Evolutionary conservation across 2,329 filamentous ascomycete species (phyloP).

Genomic region (Scedosporium apiospermum): DNA sequence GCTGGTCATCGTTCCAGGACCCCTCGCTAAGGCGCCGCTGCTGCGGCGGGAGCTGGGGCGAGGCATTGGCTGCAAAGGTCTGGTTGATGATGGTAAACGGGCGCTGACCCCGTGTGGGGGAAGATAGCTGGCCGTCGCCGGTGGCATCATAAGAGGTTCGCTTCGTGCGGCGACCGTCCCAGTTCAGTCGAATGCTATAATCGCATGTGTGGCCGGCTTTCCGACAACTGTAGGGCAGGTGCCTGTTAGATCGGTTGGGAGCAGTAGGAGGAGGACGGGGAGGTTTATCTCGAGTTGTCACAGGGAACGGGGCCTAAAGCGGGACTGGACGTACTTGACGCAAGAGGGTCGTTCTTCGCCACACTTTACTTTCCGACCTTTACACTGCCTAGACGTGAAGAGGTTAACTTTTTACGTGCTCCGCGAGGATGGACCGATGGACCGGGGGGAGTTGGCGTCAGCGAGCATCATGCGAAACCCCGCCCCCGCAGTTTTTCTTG

Average conservation of each 20-base stretch:
- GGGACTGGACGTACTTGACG: conserved; percentile 37
- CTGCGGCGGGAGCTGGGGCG: background rate
- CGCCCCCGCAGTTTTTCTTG: background rate
- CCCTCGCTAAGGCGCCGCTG: background rate
- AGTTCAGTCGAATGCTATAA: conserved; percentile 73
- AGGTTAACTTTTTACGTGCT: background rate
- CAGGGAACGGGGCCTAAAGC: background rate
- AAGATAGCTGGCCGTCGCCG: conserved; percentile 10
- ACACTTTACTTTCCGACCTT: conserved; percentile 64
- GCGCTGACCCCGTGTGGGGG: conserved; percentile 17
- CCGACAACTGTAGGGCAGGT: conserved; percentile 39
- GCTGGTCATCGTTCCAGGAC: background rate
- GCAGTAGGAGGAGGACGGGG: background rate
- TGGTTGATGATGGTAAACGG: conserved; percentile 27
- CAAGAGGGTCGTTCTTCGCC: conserved; percentile 69
- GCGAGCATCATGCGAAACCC: background rate
- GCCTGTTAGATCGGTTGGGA: background rate
- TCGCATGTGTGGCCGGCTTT: conserved; percentile 66
- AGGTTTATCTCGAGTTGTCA: background rate
- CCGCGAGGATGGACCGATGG: background rate
- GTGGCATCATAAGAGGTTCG: conserved; percentile 8
- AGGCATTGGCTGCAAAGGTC: background rate
- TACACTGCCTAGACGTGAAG: conserved; percentile 59
- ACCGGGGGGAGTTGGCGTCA: background rate
- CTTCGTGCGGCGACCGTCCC: conserved; percentile 52